Conservation (phyloP, 2,329 filamentous ascomycete species). For the Trichocomaceae sp. region DNA sequence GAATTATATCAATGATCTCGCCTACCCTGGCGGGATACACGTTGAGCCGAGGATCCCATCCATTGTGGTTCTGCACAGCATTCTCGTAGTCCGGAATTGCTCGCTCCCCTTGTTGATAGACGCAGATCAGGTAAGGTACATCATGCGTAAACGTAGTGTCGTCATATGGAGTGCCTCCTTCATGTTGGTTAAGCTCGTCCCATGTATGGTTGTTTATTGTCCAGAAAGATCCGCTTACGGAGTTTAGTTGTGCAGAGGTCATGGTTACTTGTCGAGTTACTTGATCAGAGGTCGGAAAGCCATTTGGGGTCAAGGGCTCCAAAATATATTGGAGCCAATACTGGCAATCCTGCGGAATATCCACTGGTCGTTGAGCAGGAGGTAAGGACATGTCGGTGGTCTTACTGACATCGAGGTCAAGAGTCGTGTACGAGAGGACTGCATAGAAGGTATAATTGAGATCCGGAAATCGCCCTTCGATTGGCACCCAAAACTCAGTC, state of each 20-base stretch:
- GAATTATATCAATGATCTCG: slow-evolving; percentile 43
- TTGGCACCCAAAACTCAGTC: slow-evolving; percentile 44
- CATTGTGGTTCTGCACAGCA: slow-evolving; percentile 31
- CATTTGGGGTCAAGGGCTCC: neutral
- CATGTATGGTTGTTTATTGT: slow-evolving; percentile 41
- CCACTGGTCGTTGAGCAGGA: slow-evolving; percentile 12
- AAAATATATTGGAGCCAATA: slow-evolving; percentile 13
- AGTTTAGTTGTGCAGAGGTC: slow-evolving; percentile 17
- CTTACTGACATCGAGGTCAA: slow-evolving; percentile 1
- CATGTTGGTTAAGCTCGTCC: slow-evolving; percentile 31
- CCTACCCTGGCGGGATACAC: slow-evolving; percentile 40
- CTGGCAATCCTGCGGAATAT: slow-evolving; percentile 16
- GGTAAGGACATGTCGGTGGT: neutral
- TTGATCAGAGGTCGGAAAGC: slow-evolving; percentile 31
- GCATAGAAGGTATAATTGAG: slow-evolving; percentile 23
- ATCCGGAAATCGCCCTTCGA: slow-evolving; percentile 22
- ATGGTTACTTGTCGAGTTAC: slow-evolving; percentile 11
- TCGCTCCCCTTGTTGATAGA: slow-evolving; percentile 36
- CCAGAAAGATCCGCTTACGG: slow-evolving; percentile 21
- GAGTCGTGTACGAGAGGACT: slow-evolving; percentile 18
- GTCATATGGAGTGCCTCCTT: slow-evolving; percentile 3
- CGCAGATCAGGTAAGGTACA: slow-evolving; percentile 42
- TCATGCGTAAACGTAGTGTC: slow-evolving; percentile 10
- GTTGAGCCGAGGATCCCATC: slow-evolving; percentile 37
- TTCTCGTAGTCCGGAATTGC: slow-evolving; percentile 37